These are phyloP conservation scores for Ophiostoma triangulosporum DNA, from an alignment of 2,329 filamentous ascomycete species.

Conservation along the genomic window DNA sequence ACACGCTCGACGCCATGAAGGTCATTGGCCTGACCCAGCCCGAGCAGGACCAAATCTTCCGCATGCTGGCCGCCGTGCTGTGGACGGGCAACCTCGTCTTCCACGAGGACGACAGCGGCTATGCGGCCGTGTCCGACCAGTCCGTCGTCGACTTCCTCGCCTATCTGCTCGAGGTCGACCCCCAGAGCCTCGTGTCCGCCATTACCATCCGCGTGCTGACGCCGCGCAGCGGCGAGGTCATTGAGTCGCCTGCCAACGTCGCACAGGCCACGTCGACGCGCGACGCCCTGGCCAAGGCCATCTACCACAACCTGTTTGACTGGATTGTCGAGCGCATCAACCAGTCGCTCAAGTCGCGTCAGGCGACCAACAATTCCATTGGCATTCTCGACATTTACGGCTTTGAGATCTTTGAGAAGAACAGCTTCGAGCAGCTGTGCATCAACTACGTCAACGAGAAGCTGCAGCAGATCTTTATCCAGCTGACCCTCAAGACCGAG, in stretches of 20 bases:
- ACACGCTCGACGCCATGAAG: slow-evolving; percentile 89
- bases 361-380: slow-evolving; percentile 67
- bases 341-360: slow-evolving; percentile 67
- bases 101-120: slow-evolving; percentile 74
- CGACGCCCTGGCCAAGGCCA: slow-evolving; percentile 86
- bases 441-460: slow-evolving; percentile 99
- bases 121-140: slow-evolving; percentile 74
- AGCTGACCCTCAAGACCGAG: slow-evolving; percentile 88
- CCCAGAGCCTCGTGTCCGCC: slow-evolving; percentile 67
- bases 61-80: slow-evolving; percentile 79
- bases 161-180: slow-evolving; percentile 79
- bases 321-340: slow-evolving; percentile 96
- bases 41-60: slow-evolving; percentile 94
- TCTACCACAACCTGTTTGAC: slow-evolving; percentile 95
- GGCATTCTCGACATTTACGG: slow-evolving; percentile 98
- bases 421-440: slow-evolving; percentile 96
- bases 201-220: slow-evolving; percentile 81
- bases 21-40: slow-evolving; percentile 76
- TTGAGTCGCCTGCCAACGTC: slow-evolving; percentile 68
- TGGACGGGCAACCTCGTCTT: slow-evolving; percentile 96
- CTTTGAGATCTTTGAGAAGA: slow-evolving; percentile 98
- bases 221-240: slow-evolving; percentile 50
- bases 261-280: slow-evolving; percentile 76
- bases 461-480: slow-evolving; percentile 97
- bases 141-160: slow-evolving; percentile 91